phyloP scores from a whole-genome alignment of 2,329 filamentous ascomycete genomes.

The Alternaria postmessia region DNA sequence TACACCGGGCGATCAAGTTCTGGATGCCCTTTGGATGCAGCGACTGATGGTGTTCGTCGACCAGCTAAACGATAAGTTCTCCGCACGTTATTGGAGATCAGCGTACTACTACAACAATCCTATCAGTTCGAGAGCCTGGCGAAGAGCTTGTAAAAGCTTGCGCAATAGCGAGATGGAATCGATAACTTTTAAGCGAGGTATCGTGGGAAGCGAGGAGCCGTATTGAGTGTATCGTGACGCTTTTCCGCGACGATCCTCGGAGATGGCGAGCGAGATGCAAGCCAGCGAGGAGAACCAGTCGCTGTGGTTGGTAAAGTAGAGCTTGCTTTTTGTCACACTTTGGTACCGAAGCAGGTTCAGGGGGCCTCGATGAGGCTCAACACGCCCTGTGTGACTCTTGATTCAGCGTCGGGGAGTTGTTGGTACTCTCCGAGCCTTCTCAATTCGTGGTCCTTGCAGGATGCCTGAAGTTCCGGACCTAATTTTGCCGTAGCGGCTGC shows the following conservation, averaged over 20 bases:
- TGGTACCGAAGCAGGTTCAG: conserved; percentile 9
- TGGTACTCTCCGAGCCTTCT: conserved; percentile 20
- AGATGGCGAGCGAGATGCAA: conserved; percentile 5
- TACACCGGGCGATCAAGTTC: not conserved
- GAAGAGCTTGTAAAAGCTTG: not conserved
- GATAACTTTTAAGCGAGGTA: not conserved
- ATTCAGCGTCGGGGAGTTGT: conserved; percentile 19
- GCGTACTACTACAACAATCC: conserved; percentile 1
- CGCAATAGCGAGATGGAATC: not conserved
- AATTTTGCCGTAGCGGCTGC: conserved; percentile 11
- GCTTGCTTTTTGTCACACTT: conserved; percentile 11
- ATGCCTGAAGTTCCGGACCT: conserved; percentile 4
- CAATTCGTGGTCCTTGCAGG: conserved; percentile 14
- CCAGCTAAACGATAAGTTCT: conserved; percentile 3
- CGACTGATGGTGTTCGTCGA: not conserved
- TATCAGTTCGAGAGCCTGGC: not conserved
- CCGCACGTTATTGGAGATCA: conserved; percentile 4
- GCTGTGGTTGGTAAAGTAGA: not conserved
- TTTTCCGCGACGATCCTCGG: conserved; percentile 10
- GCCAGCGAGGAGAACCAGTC: conserved; percentile 1
- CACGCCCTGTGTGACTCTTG: conserved; percentile 8
- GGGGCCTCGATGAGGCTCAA: conserved; percentile 24
- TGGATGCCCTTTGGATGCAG: not conserved
- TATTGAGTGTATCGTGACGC: not conserved
- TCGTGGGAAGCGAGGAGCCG: not conserved